Evolutionary conservation across 2,329 filamentous ascomycete genomes (phyloP).

Genomic region (Tolypocladium cylindrosporum): DNA sequence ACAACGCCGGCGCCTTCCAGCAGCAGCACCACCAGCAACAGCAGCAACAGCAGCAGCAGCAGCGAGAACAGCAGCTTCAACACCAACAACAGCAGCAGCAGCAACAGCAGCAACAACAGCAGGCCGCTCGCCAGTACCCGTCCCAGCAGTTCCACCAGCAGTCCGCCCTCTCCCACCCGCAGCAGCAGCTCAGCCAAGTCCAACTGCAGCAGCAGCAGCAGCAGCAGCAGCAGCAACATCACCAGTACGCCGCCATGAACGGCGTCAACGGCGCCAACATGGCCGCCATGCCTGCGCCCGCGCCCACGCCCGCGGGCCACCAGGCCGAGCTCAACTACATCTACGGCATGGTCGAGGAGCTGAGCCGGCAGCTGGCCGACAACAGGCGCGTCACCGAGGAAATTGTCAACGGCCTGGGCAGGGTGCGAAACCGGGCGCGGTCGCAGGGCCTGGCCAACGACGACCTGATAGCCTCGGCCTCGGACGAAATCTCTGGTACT

Average conservation of each 20-base stretch:
- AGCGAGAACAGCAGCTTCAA: neutral
- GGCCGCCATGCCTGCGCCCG: slow-evolving; percentile 31
- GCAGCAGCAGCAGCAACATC: slow-evolving; percentile 6
- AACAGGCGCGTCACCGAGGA: slow-evolving; percentile 53
- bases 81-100: neutral
- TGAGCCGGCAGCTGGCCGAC: slow-evolving; percentile 52
- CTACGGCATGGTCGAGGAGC: slow-evolving; percentile 57
- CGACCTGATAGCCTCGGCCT: slow-evolving; percentile 44
- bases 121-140: neutral
- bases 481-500: slow-evolving; percentile 46
- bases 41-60: neutral
- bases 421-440: slow-evolving; percentile 47
- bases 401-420: slow-evolving; percentile 52
- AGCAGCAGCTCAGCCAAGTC: slow-evolving; percentile 3
- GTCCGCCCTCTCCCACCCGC: neutral
- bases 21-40: neutral
- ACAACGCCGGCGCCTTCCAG: neutral
- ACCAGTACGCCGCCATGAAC: slow-evolving; percentile 28
- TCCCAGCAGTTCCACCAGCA: slow-evolving; percentile 2
- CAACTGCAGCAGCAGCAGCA: slow-evolving; percentile 9
- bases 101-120: neutral
- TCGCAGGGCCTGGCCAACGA: slow-evolving; percentile 45
- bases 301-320: slow-evolving; percentile 56
- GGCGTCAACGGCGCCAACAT: slow-evolving; percentile 39
- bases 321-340: slow-evolving; percentile 60